Evolutionary conservation across 768 basidiomycete genomes (phyloP).

Genomic region (Lactarius sanguifluus): DNA sequence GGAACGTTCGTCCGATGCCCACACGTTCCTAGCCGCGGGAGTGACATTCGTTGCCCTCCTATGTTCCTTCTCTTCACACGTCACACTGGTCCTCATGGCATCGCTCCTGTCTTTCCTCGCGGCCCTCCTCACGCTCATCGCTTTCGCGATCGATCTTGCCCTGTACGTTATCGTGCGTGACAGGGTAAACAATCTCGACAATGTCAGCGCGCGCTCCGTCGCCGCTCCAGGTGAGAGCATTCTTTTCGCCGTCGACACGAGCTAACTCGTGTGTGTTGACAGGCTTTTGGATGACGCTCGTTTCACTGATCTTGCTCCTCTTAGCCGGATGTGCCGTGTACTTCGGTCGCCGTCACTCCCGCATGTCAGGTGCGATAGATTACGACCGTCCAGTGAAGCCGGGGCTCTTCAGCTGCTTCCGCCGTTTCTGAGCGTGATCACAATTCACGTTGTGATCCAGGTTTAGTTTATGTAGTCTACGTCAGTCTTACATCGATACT

Average conservation of each 20-base stretch:
- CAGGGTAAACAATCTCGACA: constrained; percentile 51
- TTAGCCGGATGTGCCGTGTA: constrained; percentile 18
- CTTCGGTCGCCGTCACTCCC: constrained; percentile 26
- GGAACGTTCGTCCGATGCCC: neutral
- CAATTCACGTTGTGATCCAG: neutral
- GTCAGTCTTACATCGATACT: neutral
- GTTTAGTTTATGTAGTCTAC: neutral
- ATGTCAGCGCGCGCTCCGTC: constrained; percentile 47
- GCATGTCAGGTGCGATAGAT: constrained; percentile 23
- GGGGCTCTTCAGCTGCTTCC: constrained; percentile 12
- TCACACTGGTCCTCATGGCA: constrained; percentile 44
- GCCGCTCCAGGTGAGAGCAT: constrained; percentile 59
- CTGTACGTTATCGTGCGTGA: constrained; percentile 63
- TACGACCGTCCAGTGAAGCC: constrained; percentile 14
- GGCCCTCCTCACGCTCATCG: constrained; percentile 63
- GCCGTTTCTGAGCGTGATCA: neutral
- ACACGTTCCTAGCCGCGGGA: constrained; percentile 41
- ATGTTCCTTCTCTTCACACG: constrained; percentile 59
- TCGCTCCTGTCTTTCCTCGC: constrained; percentile 63
- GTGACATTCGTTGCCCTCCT: constrained; percentile 64
- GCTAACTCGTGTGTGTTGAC: neutral
- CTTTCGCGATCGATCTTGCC: constrained; percentile 76
- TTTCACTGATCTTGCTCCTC: constrained; percentile 24
- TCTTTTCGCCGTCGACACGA: neutral
- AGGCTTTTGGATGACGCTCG: constrained; percentile 29